Percentiles rank a stretch among this genome's conserved stretches.
Conservation (phyloP, 176 grass and related monocot species). For the Lolium rigidum region DNA sequence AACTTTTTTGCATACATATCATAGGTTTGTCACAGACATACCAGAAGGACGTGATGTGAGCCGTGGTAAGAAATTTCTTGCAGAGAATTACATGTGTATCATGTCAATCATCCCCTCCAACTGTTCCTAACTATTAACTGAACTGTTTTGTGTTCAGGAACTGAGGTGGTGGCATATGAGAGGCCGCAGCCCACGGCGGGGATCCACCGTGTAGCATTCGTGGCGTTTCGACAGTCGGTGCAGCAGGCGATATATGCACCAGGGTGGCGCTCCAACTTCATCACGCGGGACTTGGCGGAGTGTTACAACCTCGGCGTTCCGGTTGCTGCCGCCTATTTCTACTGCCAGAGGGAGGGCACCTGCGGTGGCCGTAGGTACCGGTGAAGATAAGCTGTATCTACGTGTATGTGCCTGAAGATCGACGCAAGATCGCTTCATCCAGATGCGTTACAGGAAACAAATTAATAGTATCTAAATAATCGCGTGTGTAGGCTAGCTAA, state of each 20-base stretch:
- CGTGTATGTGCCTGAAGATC: not conserved
- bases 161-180: conserved; percentile 61
- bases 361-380: conserved; percentile 72
- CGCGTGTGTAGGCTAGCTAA: not conserved
- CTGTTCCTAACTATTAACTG: not conserved
- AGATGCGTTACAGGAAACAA: not conserved
- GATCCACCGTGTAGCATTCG: conserved; percentile 71
- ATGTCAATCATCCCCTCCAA: not conserved
- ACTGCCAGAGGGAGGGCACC: conserved; percentile 76
- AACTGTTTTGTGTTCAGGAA: conserved; percentile 33
- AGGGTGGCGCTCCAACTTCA: conserved; percentile 75
- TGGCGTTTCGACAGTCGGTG: conserved; percentile 55
- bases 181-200: conserved; percentile 51
- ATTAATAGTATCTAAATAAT: not conserved
- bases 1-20: not conserved
- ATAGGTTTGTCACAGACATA: conserved; percentile 89
- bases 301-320: conserved; percentile 58
- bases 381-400: not conserved
- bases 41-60: conserved; percentile 64
- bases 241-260: conserved; percentile 54
- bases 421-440: not conserved
- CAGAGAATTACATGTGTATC: not conserved
- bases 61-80: conserved; percentile 50
- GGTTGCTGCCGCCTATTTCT: conserved; percentile 59
- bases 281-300: conserved; percentile 58